Evolutionary conservation across 257 asterid species (phyloP).

Genomic region (Coffea eugenioides): DNA sequence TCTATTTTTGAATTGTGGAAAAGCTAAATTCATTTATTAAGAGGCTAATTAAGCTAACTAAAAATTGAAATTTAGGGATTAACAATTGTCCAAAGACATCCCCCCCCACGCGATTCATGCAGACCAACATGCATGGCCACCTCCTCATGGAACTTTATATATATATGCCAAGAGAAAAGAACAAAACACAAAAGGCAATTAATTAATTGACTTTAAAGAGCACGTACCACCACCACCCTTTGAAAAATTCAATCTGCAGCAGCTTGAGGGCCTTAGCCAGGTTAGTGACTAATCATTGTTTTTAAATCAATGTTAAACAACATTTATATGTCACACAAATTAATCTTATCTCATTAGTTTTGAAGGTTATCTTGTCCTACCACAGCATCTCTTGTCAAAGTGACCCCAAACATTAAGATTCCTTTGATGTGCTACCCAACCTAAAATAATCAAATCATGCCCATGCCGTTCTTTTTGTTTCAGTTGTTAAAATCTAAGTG

Average conservation of each 20-base stretch:
- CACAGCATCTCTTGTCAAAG: neutral
- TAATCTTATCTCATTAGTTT: too few relatives aligned
- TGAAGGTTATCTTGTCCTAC: neutral
- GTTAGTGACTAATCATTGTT: too few relatives aligned
- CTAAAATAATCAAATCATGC: neutral
- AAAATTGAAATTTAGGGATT: neutral
- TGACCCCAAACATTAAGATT: constrained; percentile 1
- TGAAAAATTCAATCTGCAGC: neutral
- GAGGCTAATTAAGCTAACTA: neutral
- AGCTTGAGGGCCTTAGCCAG: neutral
- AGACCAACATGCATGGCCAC: neutral
- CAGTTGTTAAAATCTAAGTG: neutral
- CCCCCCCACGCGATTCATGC: neutral
- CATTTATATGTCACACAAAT: too few relatives aligned
- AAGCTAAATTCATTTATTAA: neutral
- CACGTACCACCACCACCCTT: neutral
- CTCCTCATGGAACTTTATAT: neutral
- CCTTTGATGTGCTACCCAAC: neutral
- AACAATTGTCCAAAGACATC: neutral
- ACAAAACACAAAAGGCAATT: neutral
- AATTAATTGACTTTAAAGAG: neutral
- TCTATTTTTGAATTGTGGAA: neutral
- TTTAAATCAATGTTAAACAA: too few relatives aligned
- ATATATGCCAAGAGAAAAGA: too few relatives aligned
- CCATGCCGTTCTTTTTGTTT: neutral